Evolutionary conservation across 495 filamentous ascomycete species (phyloP).

Genomic region (Bacidia gigantensis): DNA sequence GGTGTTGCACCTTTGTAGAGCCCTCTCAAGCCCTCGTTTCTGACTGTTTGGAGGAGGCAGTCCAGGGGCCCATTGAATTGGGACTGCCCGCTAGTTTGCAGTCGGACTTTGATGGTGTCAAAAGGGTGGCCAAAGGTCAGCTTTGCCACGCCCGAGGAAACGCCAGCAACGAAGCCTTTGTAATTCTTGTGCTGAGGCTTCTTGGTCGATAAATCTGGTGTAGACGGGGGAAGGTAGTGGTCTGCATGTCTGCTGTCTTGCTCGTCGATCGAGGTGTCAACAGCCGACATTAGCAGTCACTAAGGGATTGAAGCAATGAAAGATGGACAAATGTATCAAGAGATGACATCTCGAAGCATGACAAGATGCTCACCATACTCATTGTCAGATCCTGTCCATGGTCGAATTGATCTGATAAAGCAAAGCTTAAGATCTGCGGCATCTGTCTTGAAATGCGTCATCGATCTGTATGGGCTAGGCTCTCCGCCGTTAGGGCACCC

Average conservation of each 20-base stretch:
- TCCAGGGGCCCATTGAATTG: slow-evolving; percentile 81
- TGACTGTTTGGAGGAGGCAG: slow-evolving; percentile 69
- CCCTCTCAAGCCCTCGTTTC: slow-evolving; percentile 61
- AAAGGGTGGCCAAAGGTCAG: slow-evolving; percentile 74
- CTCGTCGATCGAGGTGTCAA: slow-evolving; percentile 10
- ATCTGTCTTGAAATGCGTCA: too few relatives aligned
- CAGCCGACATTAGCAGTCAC: slow-evolving; percentile 8
- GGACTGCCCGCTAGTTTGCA: slow-evolving; percentile 67
- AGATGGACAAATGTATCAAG: too few relatives aligned
- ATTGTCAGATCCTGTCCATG: too few relatives aligned
- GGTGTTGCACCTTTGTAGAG: slow-evolving; percentile 86
- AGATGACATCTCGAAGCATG: neutral
- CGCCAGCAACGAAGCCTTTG: slow-evolving; percentile 86
- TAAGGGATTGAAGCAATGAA: neutral
- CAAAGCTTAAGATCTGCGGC: too few relatives aligned
- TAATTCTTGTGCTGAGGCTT: slow-evolving; percentile 47
- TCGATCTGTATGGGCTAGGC: too few relatives aligned
- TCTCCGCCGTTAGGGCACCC: too few relatives aligned
- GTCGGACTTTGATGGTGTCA: slow-evolving; percentile 90
- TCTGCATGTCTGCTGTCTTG: slow-evolving; percentile 9
- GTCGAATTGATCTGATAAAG: too few relatives aligned
- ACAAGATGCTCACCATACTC: neutral
- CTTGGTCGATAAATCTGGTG: too few relatives aligned
- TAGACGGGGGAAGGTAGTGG: too few relatives aligned
- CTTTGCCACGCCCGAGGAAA: slow-evolving; percentile 89